Conservation (phyloP, 2,329 filamentous ascomycete species). For the Capronia americana region DNA sequence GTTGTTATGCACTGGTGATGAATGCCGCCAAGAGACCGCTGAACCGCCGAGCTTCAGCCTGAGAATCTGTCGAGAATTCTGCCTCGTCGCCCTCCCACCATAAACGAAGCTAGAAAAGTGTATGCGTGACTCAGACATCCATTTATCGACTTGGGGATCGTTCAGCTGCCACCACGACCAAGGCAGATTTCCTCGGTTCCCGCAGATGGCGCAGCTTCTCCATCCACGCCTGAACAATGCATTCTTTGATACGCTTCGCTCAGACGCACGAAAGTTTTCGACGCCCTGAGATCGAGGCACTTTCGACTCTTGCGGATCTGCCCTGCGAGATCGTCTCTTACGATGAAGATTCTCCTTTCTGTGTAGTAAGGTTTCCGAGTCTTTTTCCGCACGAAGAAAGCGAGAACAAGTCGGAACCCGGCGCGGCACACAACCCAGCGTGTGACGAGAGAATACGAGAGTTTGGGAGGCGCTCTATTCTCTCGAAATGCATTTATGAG, state of each 20-base stretch:
- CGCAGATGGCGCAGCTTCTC: constrained; percentile 1
- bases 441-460: constrained; percentile 68
- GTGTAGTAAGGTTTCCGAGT: constrained; percentile 68
- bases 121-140: not conserved
- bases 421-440: constrained; percentile 40
- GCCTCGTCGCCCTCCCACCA: constrained; percentile 1
- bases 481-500: constrained; percentile 83
- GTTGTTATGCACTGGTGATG: not conserved
- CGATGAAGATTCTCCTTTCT: constrained; percentile 78
- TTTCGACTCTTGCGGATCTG: constrained; percentile 68
- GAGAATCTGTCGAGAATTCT: constrained; percentile 9
- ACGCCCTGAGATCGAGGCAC: constrained; percentile 78
- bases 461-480: constrained; percentile 77
- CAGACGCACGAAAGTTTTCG: constrained; percentile 93
- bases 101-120: not conserved
- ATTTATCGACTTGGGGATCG: not conserved
- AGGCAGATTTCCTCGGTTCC: constrained; percentile 2
- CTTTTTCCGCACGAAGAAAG: not conserved
- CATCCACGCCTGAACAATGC: constrained; percentile 50
- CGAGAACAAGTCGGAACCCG: not conserved
- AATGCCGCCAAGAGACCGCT: not conserved
- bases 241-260: constrained; percentile 87
- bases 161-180: not conserved
- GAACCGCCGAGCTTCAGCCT: constrained; percentile 3
- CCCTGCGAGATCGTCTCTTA: constrained; percentile 78